These are phyloP conservation scores for Aspergillus luchuensis DNA, from an alignment of 2,329 filamentous ascomycete genomes.

Conservation along the genomic window DNA sequence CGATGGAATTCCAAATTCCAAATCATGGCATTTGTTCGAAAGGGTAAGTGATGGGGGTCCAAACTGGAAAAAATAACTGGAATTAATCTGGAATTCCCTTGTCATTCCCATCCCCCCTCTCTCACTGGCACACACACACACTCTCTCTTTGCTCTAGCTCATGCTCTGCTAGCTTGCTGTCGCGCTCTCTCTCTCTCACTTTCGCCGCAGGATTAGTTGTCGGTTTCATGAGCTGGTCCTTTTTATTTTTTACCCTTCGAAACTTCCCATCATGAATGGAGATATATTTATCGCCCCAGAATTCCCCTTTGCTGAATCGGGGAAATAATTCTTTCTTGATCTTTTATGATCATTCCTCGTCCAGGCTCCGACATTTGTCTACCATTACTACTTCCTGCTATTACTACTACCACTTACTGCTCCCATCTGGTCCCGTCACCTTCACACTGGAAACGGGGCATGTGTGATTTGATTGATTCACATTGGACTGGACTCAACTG, in stretches of 20 bases:
- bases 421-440: not conserved
- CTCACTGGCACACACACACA: too few species aligned
- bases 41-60: too few species aligned
- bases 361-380: too few species aligned
- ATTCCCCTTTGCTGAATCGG: slow-evolving; percentile 9
- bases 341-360: not conserved
- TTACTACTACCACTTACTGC: too few species aligned
- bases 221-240: not conserved
- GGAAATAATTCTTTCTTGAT: not conserved
- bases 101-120: too few species aligned
- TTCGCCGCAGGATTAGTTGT: too few species aligned
- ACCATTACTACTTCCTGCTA: too few species aligned
- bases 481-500: too few species aligned
- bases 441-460: not conserved
- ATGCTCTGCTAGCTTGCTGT: too few species aligned
- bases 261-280: slow-evolving; percentile 21
- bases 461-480: too few species aligned
- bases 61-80: slow-evolving; percentile 1
- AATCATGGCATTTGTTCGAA: slow-evolving; percentile 20
- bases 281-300: slow-evolving; percentile 22
- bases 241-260: slow-evolving; percentile 1
- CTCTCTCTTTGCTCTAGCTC: too few species aligned
- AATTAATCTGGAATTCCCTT: slow-evolving; percentile 3
- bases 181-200: too few species aligned
- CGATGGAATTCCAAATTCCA: slow-evolving; percentile 11